Base-by-base conservation (phyloP, 192 early-diverging fungal genomes). In the Anaeromyces robustus region DNA sequence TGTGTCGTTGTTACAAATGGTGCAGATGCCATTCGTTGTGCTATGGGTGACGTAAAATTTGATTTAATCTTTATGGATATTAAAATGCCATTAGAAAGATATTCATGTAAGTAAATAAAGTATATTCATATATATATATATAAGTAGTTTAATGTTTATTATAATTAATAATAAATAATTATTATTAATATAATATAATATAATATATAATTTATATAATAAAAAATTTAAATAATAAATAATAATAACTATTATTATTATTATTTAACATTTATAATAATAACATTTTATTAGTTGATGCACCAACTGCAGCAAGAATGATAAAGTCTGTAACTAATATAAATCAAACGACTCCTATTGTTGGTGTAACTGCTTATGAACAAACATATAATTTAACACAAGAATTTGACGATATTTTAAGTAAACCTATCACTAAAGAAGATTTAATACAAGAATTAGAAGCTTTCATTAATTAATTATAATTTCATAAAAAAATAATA, bases 31-130 rank as follows among this genome's bases (percentile, higher is more conserved):
- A 89, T 97, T 81, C 92, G 94, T 77, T 94, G 92, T 79, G 94
- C 94, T 0, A 93, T 96, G 89, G 96, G 95, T 0, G 90, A 93
- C 79, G 91, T 96, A 30, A 92, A 91, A 81, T 98, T 95, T 86
- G 95, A 97, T 81, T 87, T 95, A 34, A 96, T 98, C 78, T 97
- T 98, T 81, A 95, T 96, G 94, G 94, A 95, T 80, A 92, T 94
- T 22, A 89, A 92, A 16, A 96, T 97, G 94, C 96, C 96, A n/a
- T 93, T 96, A 41, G 88, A 68, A 68, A 68, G 52, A n/a, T 68
- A 68, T 68, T 18, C 52, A 68, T 68, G 93, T 96, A 93, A 89
- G 89, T 88, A 17, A 14, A 39, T 14, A 14, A 39, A 39, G n/a
- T n/a, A n/a, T n/a, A n/a, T n/a, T n/a, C n/a, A n/a, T n/a, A n/a